These are phyloP conservation scores for Trypanosoma brucei DNA, from an alignment of 208 protist genomes.

Conservation along the genomic window DNA sequence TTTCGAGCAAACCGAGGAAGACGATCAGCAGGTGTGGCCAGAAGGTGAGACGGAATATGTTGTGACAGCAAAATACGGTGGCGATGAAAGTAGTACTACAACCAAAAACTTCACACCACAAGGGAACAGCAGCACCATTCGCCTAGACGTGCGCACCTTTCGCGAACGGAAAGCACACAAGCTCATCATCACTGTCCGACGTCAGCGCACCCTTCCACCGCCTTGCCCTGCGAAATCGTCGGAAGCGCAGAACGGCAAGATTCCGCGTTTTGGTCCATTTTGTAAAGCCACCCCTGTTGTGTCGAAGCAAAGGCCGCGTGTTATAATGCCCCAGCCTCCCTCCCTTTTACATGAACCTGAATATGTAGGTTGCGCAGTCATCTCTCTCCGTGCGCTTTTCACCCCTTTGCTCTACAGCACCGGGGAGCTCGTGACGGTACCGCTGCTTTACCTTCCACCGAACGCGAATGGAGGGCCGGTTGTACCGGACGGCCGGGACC, in stretches of 20 bases:
- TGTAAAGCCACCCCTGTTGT: background rate
- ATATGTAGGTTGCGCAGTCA: slow-evolving; percentile 29
- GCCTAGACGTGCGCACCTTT: slow-evolving; percentile 13
- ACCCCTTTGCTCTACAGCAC: slow-evolving; percentile 30
- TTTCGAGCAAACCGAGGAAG: background rate
- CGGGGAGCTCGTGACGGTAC: slow-evolving; percentile 30
- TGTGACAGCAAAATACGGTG: slow-evolving; percentile 7
- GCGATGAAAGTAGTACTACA: slow-evolving; percentile 4
- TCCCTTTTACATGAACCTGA: background rate
- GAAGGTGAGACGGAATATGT: slow-evolving; percentile 6
- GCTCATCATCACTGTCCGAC: slow-evolving; percentile 5
- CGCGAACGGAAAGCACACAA: background rate
- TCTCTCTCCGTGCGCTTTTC: slow-evolving; percentile 29
- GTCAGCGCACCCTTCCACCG: background rate
- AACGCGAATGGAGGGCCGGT: background rate
- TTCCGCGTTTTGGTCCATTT: background rate
- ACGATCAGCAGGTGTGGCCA: background rate
- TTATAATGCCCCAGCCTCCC: slow-evolving; percentile 1
- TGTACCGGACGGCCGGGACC: background rate
- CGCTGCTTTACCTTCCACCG: slow-evolving; percentile 24
- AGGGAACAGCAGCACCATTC: slow-evolving; percentile 4
- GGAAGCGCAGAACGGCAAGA: background rate
- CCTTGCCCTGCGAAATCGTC: background rate
- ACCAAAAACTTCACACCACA: background rate
- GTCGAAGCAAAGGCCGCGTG: background rate